Evolutionary conservation across 768 basidiomycete genomes (phyloP).

Genomic region (Boletus tomentosulus): DNA sequence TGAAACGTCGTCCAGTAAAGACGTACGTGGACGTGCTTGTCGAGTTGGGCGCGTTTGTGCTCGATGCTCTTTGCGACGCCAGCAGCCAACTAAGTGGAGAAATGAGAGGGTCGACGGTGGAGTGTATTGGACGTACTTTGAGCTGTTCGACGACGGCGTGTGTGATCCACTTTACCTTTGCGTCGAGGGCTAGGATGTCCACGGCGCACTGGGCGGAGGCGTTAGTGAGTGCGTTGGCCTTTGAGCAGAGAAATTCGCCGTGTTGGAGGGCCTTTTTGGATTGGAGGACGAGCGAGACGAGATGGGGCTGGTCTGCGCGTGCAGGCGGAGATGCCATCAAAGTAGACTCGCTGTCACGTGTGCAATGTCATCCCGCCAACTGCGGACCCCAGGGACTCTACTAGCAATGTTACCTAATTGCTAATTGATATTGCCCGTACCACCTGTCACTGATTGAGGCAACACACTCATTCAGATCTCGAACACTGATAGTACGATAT

Average conservation of each 20-base stretch:
- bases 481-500: no score
- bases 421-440: no score
- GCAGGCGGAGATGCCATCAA: constrained; percentile 21
- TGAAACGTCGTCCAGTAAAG: not conserved
- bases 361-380: no score
- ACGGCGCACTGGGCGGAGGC: constrained; percentile 62
- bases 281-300: constrained; percentile 72
- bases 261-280: constrained; percentile 81
- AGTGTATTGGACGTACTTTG: constrained; percentile 42
- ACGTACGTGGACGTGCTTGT: constrained; percentile 59
- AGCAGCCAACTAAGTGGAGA: constrained; percentile 58
- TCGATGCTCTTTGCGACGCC: constrained; percentile 72
- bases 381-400: no score
- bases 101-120: not conserved
- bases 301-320: constrained; percentile 48
- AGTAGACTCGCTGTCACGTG: not conserved
- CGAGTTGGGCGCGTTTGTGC: constrained; percentile 58
- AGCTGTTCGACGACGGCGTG: constrained; percentile 74
- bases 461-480: no score
- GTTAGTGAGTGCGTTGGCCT: constrained; percentile 59
- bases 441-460: no score
- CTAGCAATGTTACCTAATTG: no score
- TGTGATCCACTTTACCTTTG: constrained; percentile 74
- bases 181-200: constrained; percentile 73
- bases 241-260: constrained; percentile 70